Evolutionary conservation across 495 filamentous ascomycete species (phyloP).

Genomic region (Penicillium longicatenatum): DNA sequence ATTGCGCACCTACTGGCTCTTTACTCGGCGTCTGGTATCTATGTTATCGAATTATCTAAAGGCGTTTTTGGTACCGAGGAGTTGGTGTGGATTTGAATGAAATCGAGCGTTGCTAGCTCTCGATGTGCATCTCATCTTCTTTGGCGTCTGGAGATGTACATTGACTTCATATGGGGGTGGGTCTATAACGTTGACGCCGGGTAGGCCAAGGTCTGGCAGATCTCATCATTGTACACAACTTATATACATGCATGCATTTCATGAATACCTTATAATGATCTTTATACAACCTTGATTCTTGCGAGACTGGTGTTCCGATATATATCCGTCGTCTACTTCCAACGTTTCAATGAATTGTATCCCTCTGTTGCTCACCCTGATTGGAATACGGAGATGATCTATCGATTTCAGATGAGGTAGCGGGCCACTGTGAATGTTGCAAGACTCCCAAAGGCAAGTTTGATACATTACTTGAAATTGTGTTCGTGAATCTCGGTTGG

Average conservation of each 20-base stretch:
- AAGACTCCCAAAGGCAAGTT: too few species aligned
- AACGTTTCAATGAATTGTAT: too few species aligned
- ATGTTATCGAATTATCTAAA: not conserved
- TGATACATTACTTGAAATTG: too few species aligned
- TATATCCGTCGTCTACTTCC: too few species aligned
- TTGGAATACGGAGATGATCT: too few species aligned
- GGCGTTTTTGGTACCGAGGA: conserved; percentile 10
- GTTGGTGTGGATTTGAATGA: conserved; percentile 7
- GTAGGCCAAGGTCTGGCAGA: conserved; percentile 6
- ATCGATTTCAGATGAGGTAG: too few species aligned
- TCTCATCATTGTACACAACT: conserved; percentile 18
- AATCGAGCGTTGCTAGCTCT: conserved; percentile 4
- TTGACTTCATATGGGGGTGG: conserved; percentile 19
- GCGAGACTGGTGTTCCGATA: too few species aligned
- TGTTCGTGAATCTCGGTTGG: too few species aligned
- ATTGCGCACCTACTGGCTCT: not conserved
- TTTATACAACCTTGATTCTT: not conserved
- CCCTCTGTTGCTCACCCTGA: too few species aligned
- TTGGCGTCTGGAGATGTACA: conserved; percentile 26
- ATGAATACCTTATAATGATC: not conserved
- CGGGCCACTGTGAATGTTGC: too few species aligned
- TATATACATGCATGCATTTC: conserved; percentile 13
- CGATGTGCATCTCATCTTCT: conserved; percentile 17
- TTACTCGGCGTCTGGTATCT: not conserved
- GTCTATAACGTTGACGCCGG: conserved; percentile 12